Evolutionary conservation across 768 basidiomycete species (phyloP).

Genomic region (Kwoniella heveanensis): DNA sequence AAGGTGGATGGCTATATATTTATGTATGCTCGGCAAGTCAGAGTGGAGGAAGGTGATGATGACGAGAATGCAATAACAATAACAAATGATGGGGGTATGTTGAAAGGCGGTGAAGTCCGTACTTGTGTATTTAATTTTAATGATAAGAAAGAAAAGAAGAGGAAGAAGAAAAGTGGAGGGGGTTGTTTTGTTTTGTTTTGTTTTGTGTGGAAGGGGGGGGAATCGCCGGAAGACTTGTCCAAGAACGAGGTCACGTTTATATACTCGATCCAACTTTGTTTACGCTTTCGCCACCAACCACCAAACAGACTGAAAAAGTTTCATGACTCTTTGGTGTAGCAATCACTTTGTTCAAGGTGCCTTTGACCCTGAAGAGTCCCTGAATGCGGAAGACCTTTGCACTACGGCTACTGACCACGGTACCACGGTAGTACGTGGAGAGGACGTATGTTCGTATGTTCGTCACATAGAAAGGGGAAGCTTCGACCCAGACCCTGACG

Average conservation of each 20-base stretch:
- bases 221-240: constrained; percentile 6
- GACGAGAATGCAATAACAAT: constrained; percentile 8
- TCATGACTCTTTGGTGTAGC: background rate
- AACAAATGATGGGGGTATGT: constrained; percentile 11
- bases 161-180: constrained; percentile 4
- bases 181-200: background rate
- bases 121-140: constrained; percentile 3
- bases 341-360: background rate
- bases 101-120: constrained; percentile 23
- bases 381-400: constrained; percentile 21
- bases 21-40: background rate
- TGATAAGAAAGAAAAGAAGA: background rate
- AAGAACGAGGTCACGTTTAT: constrained; percentile 5
- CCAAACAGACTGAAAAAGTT: background rate
- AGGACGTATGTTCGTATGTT: too few relatives aligned
- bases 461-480: background rate
- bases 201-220: constrained; percentile 10
- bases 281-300: constrained; percentile 7
- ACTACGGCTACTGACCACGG: too few relatives aligned
- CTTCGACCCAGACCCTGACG: background rate
- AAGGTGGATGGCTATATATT: background rate
- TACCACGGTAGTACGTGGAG: too few relatives aligned
- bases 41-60: constrained; percentile 13
- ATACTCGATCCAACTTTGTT: constrained; percentile 10
- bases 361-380: constrained; percentile 2